A percentile compares a stretch with the other conserved stretches of the same genome.
Evolutionary conservation across 441 rosid genomes (phyloP).

Genomic region (Arabidopsis lyrata): DNA sequence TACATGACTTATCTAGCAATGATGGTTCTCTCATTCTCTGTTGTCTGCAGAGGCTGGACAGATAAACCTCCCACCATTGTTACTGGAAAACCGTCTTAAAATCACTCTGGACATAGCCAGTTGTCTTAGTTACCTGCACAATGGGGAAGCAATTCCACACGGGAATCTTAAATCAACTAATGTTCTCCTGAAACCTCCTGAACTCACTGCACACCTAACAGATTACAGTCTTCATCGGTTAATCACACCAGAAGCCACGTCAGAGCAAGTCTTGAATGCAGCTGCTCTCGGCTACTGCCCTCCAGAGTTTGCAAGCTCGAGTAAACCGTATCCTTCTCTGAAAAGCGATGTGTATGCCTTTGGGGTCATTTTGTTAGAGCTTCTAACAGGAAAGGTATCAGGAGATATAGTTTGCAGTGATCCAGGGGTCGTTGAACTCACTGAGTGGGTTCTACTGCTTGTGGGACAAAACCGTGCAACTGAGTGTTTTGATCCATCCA

Average conservation of each 20-base stretch:
- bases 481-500: conserved; percentile 62
- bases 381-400: conserved; percentile 61
- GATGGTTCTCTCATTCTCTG: conserved; percentile 15
- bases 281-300: conserved; percentile 78
- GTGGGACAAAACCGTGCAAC: conserved; percentile 52
- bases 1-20: not conserved
- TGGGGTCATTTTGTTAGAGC: conserved; percentile 69
- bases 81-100: conserved; percentile 56
- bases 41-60: conserved; percentile 55
- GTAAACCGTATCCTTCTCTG: conserved; percentile 68
- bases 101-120: conserved; percentile 61
- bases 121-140: conserved; percentile 73
- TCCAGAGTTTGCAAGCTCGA: conserved; percentile 76
- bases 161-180: conserved; percentile 82
- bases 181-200: conserved; percentile 56
- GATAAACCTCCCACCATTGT: conserved; percentile 54
- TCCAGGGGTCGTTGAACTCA: conserved; percentile 65
- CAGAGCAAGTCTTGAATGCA: conserved; percentile 74
- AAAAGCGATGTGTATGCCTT: conserved; percentile 81
- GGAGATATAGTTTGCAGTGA: conserved; percentile 63
- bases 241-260: conserved; percentile 69
- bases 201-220: conserved; percentile 55
- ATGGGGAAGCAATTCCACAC: conserved; percentile 72
- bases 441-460: conserved; percentile 66
- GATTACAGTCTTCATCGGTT: conserved; percentile 77